Conservation (phyloP, 2,329 filamentous ascomycete species). For the Fusarium keratoplasticum region DNA sequence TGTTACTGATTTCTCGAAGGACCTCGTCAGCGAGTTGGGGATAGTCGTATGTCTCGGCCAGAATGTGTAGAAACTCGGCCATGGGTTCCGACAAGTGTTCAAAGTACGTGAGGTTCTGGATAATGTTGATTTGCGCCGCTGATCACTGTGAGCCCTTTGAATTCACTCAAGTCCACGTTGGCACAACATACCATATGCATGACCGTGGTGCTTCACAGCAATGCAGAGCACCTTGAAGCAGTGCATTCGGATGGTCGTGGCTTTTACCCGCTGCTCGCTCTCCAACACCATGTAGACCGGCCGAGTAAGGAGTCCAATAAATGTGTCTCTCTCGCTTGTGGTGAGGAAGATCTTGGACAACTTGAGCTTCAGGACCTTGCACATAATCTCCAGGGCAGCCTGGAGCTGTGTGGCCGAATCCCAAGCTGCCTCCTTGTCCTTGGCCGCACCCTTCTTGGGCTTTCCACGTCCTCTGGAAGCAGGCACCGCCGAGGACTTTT, state of each 20-base stretch:
- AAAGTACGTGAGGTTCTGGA: constrained; percentile 97
- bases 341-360: constrained; percentile 93
- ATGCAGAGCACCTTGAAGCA: constrained; percentile 97
- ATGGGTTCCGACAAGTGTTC: constrained; percentile 99
- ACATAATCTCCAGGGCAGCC: constrained; percentile 91
- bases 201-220: constrained; percentile 96
- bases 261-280: constrained; percentile 92
- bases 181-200: constrained; percentile 81
- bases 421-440: constrained; percentile 88
- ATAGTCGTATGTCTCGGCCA: constrained; percentile 97
- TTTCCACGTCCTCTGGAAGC: constrained; percentile 79
- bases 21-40: constrained; percentile 95
- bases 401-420: constrained; percentile 91
- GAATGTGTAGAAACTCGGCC: constrained; percentile 96
- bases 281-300: constrained; percentile 95
- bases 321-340: constrained; percentile 95
- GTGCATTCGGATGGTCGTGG: constrained; percentile 91
- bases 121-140: constrained; percentile 97
- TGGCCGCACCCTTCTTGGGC: constrained; percentile 80
- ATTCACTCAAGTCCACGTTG: background rate
- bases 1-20: constrained; percentile 92
- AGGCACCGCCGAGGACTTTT: constrained; percentile 80
- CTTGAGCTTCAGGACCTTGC: constrained; percentile 93
- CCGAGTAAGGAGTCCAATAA: constrained; percentile 90
- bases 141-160: constrained; percentile 43